Evolutionary conservation across 2,329 filamentous ascomycete genomes (phyloP).

Genomic region (Blumeriella jaapii): DNA sequence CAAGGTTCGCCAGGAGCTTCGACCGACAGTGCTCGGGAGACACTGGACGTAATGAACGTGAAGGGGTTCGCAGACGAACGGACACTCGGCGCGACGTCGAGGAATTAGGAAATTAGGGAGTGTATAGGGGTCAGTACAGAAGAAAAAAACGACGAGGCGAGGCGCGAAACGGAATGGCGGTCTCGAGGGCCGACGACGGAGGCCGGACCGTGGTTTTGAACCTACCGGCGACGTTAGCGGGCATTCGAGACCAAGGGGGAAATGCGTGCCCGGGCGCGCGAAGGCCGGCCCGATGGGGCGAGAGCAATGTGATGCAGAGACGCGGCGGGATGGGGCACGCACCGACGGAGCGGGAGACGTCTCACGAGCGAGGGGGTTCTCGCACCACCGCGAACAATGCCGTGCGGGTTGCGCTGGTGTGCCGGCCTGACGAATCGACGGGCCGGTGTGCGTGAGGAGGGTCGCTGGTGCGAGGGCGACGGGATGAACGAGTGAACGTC

Average conservation of each 20-base stretch:
- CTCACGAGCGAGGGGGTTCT: no score
- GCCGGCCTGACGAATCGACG: conserved; percentile 11
- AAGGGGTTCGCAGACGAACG: conserved; percentile 17
- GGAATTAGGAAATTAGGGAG: conserved; percentile 25
- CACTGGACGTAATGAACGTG: conserved; percentile 25
- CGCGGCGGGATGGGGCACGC: no score
- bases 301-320: no score
- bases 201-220: conserved; percentile 1
- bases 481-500: conserved; percentile 30
- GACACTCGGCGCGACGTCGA: conserved; percentile 14
- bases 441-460: conserved; percentile 9
- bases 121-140: conserved; percentile 18
- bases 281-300: no score
- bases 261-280: no score
- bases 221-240: conserved; percentile 1
- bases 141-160: conserved; percentile 26
- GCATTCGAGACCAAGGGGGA: conserved; percentile 1
- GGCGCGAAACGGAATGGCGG: conserved; percentile 16
- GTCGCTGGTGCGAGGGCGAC: conserved; percentile 18
- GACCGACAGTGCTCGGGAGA: conserved; percentile 23
- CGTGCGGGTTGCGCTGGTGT: conserved; percentile 15
- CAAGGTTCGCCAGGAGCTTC: conserved; percentile 30
- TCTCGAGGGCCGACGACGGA: conserved; percentile 17
- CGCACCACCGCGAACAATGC: no score
- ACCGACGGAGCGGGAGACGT: no score